Evolutionary conservation across 2,329 filamentous ascomycete species (phyloP), one percentile per base, ranked within the genome.

Genomic region (Grosmannia clavigera): DNA sequence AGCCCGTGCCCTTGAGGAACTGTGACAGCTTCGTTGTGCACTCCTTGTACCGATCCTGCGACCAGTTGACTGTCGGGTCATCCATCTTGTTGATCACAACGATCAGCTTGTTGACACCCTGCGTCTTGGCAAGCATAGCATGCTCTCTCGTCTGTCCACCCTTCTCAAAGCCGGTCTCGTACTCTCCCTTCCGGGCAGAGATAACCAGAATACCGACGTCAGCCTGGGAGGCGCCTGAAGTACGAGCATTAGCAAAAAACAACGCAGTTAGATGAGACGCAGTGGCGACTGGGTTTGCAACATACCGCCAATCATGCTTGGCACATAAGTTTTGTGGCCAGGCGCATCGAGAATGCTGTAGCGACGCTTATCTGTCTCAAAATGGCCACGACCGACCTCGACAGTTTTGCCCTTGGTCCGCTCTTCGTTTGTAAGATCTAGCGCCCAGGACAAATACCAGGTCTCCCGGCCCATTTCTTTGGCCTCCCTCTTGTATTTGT

Each of bases 71-170:
- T 3, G 94, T 99, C 12, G 87, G 79, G 71, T 99, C 94, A 71
- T 99, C 94, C 95, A 99, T 99, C 81, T 99, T 99, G 83, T 99
- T 99, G 71, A 96, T 92, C 58, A 82, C 94, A 35, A 99, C 86
- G 54, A 97, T 80, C 60, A 99, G 81, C 77, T 96, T 96, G 81
- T 95, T 95, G 62, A 99, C 94, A 75, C 94, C 94, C 72, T 96
- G 92, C 0, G 95, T 99, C 77, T 97, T 96, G 66, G 95, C 95
- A 70, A 99, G 81, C 79, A 99, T 90, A 60, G 95, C 94, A 75
- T 66, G 66, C 81, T 99, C 94, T 71, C 94, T 84, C 59, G 94
- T 99, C 74, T 99, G 94, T 46, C 94, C 92, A 64, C 94, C 94
- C 78, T 90, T 71, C 79, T 99, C 94, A 72, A 99, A 99, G 57